These are phyloP conservation scores for Wickerhamomyces alni DNA, from an alignment of 805 yeast genomes.

Conservation along the genomic window DNA sequence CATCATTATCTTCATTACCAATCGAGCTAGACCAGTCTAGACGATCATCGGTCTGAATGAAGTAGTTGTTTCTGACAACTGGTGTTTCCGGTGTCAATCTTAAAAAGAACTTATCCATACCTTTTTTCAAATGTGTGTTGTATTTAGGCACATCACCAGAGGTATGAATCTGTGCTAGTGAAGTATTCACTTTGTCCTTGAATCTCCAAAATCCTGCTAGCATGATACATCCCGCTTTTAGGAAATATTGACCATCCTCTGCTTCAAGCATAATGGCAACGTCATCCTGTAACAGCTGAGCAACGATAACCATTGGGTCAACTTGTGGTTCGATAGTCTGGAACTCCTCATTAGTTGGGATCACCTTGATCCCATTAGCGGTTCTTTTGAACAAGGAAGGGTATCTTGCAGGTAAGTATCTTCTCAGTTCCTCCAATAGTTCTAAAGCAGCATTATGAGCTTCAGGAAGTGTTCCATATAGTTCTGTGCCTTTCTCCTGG, in stretches of 20 bases:
- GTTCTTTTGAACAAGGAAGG: conserved; percentile 41
- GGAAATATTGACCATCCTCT: conserved; percentile 47
- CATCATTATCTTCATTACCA: conserved; percentile 46
- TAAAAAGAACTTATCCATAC: conserved; percentile 62
- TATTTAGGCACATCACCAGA: conserved; percentile 66
- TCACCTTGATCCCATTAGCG: conserved; percentile 25
- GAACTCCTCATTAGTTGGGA: conserved; percentile 48
- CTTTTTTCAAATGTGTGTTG: conserved; percentile 47
- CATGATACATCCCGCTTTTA: conserved; percentile 57
- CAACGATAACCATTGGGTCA: conserved; percentile 56
- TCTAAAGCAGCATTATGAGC: conserved; percentile 53
- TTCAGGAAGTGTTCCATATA: conserved; percentile 43
- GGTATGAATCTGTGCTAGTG: conserved; percentile 53
- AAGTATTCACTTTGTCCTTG: conserved; percentile 50
- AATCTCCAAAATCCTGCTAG: conserved; percentile 70
- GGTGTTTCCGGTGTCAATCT: conserved; percentile 54
- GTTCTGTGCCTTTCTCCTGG: conserved; percentile 36
- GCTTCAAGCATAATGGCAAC: conserved; percentile 61
- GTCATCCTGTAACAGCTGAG: conserved; percentile 59
- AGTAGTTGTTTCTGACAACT: conserved; percentile 62
- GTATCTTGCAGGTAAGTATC: conserved; percentile 50
- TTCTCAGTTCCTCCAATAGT: conserved; percentile 44
- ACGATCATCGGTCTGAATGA: conserved; percentile 56
- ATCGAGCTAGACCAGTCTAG: conserved; percentile 62
- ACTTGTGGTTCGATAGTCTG: conserved; percentile 26